Evolutionary conservation across 805 yeast genomes (phyloP), one percentile per base, ranked within the genome.

Genomic region (Lachancea cidri): DNA sequence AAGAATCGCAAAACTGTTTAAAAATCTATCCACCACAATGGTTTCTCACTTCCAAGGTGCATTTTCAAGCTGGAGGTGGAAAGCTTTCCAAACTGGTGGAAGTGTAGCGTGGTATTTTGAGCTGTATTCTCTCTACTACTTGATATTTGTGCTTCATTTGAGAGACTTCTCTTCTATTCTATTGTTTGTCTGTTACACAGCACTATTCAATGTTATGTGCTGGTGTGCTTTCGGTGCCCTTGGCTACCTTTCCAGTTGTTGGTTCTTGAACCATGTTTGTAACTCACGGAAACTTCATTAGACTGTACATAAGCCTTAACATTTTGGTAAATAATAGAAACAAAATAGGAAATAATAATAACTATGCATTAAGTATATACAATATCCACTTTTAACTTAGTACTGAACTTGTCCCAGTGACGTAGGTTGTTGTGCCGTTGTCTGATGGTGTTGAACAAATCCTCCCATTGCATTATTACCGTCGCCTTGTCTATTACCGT

Each of bases 221-320:
- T 84, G 89, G 1, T 65, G 83, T 29, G 78, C 83, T 1, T 79
- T 86, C 52, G 96, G 96, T 11, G 73, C 91, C 1, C 68, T 86
- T 20, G 86, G 89, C 3, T 73, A 83, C 35, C 57, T 81, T 40
- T 74, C 88, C 14, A 81, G 88, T 3, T 73, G 79, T 24, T 49
- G 76, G 19, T 86, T 86, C 58, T 77, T 86, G 20, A 73, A 73
- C 49, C 75, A 17, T 31, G n/a, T 39, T 29, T 34, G 35, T 13
- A 16, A 30, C 20, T 15, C 29, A 14, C 17, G 25, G 14, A 39
- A 39, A 24, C 30, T 19, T 15, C 43, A 18, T 7, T 39, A 30
- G 35, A 11, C 27, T 7, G 11, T 22, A 22, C 11, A 22, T 22
- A 22, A 22, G 27, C 27, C 11, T 22, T 11, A 22, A 7, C 9